These are phyloP conservation scores for Yamadazyma trypodendri DNA, from an alignment of 1,139 yeast species.

Conservation along the genomic window DNA sequence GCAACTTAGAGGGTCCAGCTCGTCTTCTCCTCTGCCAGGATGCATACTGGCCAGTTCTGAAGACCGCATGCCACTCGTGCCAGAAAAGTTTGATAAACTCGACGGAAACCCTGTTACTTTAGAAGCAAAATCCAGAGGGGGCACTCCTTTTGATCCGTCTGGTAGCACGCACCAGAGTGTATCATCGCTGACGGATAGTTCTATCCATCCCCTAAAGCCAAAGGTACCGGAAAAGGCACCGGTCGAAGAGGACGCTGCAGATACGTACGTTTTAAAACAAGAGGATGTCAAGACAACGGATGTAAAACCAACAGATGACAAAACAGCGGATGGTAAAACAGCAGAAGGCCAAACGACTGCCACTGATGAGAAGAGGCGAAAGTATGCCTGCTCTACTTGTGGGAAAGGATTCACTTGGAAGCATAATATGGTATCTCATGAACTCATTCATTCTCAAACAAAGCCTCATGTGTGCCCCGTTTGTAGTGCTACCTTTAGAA, in stretches of 20 bases:
- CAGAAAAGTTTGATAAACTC: too few species aligned
- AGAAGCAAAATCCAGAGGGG: too few species aligned
- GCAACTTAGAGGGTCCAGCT: slow-evolving; percentile 3
- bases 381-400: slow-evolving; percentile 57
- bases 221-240: too few species aligned
- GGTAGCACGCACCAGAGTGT: too few species aligned
- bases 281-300: background rate
- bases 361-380: background rate
- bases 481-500: slow-evolving; percentile 63
- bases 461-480: slow-evolving; percentile 69
- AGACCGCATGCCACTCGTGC: background rate
- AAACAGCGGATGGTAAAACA: background rate
- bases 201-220: too few species aligned
- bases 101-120: too few species aligned
- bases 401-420: slow-evolving; percentile 64
- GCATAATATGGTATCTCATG: slow-evolving; percentile 74
- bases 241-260: too few species aligned
- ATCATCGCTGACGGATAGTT: too few species aligned
- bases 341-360: background rate
- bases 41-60: slow-evolving; percentile 3
- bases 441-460: slow-evolving; percentile 63
- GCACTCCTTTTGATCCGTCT: too few species aligned
- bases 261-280: too few species aligned
- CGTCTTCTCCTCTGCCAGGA: slow-evolving; percentile 3
- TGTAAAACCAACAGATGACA: background rate